Base-by-base conservation (phyloP, 805 yeast species). In the Barnettozyma sp. region DNA sequence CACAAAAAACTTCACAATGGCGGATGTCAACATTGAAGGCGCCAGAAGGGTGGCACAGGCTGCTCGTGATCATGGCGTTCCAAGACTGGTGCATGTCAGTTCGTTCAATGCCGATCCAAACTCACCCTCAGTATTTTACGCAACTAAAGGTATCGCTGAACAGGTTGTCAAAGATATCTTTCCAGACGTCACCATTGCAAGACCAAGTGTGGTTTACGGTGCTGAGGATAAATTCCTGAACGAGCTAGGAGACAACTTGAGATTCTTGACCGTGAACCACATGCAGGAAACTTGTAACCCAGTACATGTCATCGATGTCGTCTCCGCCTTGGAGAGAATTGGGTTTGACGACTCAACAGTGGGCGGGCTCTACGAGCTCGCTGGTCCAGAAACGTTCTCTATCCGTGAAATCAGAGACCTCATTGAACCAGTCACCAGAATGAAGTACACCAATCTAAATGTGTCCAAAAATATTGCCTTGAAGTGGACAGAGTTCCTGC, bases 131-230 rank as follows among this genome's bases (percentile, higher is more conserved):
- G 68, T 71, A n/a, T 85, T 72, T 58, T 76, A 75, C 56, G 80
- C 87, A 24, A 76, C 94, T 26, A 85, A 85, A 63, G 92, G 83
- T 34, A 58, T 77, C 32, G 88, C 82, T 39, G 95, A 85, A 62
- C 69, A 73, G 51, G 73, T 71, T 22, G 94, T 80, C 18, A 66
- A 71, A 41, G 84, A 74, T 27, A 71, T 71, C 30, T 57, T 72
- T 36, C 94, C 94, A 19, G 82, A 76, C 51, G 69, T 84, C 33
- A 84, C 94, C 14, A 83, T 85, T 50, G 92, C 84, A 21, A 76
- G 95, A 59, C 95, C 95, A 6, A 76, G 82, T 17, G 84, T 83
- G 33, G 70, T 83, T 74, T 84, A 63, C 54, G 92, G 92, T 22
- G 66, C 78, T 52, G 82, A 79, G 55, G 87, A 82, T 56, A 65